phyloP scores from a whole-genome alignment of 179 eudicot genomes.

The Gypsophila paniculata region DNA sequence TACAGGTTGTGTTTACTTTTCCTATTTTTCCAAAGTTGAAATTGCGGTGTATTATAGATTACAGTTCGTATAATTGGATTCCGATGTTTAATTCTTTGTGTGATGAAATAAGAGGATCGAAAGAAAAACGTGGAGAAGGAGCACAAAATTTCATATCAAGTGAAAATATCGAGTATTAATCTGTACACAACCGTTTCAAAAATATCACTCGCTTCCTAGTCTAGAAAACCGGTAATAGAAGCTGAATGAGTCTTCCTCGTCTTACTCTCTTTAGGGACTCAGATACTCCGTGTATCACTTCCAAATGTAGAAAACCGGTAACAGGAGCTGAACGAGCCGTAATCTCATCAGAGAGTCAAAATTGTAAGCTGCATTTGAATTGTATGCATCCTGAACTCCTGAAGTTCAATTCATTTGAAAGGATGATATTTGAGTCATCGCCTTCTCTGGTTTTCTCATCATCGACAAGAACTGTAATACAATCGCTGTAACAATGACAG shows the following conservation, averaged over 20 bases:
- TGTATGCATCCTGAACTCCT: slow-evolving; percentile 2
- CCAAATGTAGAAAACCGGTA: neutral
- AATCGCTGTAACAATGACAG: slow-evolving; percentile 35
- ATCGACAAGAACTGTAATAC: slow-evolving; percentile 61
- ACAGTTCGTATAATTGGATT: neutral
- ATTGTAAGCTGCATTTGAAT: slow-evolving; percentile 12
- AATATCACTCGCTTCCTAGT: slow-evolving; percentile 1
- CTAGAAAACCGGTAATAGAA: neutral
- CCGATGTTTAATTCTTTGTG: neutral
- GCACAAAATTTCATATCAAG: slow-evolving; percentile 6
- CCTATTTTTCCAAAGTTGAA: slow-evolving; percentile 37
- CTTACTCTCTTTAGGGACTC: too few relatives aligned
- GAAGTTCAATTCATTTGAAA: slow-evolving; percentile 47
- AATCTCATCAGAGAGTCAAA: slow-evolving; percentile 16
- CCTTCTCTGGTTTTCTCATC: slow-evolving; percentile 41
- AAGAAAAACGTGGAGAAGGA: neutral
- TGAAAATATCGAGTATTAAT: slow-evolving; percentile 11
- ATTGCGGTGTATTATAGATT: slow-evolving; percentile 17
- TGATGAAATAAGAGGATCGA: neutral
- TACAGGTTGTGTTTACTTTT: too few relatives aligned
- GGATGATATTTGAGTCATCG: slow-evolving; percentile 20
- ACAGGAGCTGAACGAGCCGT: slow-evolving; percentile 13
- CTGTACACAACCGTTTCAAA: slow-evolving; percentile 25
- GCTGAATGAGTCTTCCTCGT: too few relatives aligned
- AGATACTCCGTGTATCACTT: neutral